Evolutionary conservation across 495 filamentous ascomycete species (phyloP).

Genomic region (Penicillium odoratum): DNA sequence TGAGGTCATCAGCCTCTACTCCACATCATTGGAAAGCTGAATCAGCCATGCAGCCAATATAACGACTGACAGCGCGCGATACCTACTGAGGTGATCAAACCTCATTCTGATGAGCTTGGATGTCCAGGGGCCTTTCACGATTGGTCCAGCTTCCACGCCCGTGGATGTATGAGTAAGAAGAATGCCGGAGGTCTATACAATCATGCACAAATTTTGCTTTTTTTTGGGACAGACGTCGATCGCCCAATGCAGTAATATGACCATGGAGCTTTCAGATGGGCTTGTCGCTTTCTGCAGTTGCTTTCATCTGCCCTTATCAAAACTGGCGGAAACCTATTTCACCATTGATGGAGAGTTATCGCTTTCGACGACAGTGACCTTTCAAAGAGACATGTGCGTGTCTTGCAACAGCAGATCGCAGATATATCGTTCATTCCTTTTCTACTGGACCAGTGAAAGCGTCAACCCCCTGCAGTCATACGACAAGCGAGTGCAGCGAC

Average conservation of each 20-base stretch:
- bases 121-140: background rate
- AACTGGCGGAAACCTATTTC: background rate
- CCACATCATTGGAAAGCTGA: too few relatives aligned
- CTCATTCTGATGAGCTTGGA: background rate
- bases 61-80: background rate
- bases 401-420: background rate
- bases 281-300: background rate
- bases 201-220: background rate
- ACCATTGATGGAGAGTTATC: background rate
- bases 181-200: background rate
- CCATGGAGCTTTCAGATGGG: background rate
- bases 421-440: background rate
- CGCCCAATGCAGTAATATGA: background rate
- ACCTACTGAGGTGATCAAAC: background rate
- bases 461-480: background rate
- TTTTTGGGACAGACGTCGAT: background rate
- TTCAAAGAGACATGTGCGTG: background rate
- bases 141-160: background rate
- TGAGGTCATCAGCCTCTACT: too few relatives aligned
- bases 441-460: background rate
- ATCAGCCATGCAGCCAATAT: background rate
- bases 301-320: background rate
- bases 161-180: background rate
- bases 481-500: background rate
- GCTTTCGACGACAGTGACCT: background rate